These are phyloP conservation scores for Daldinia eschscholtzii DNA, from an alignment of 2,329 filamentous ascomycete genomes.

Conservation along the genomic window DNA sequence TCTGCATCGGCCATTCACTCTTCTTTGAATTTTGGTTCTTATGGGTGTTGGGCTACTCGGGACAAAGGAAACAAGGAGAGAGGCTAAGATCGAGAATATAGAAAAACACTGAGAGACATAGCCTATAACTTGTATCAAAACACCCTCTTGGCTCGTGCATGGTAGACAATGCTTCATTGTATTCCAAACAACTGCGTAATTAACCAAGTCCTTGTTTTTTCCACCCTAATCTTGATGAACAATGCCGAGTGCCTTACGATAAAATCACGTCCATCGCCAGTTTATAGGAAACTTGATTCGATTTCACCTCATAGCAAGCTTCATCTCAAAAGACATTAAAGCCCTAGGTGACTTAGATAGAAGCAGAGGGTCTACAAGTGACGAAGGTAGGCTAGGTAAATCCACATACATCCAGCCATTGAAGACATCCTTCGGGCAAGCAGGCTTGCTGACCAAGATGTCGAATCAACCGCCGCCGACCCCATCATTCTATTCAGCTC, in stretches of 20 bases:
- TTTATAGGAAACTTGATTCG: not conserved
- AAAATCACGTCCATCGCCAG: not conserved
- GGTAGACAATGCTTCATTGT: slow-evolving; percentile 4
- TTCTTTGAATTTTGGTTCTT: not conserved
- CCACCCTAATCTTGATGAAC: not conserved
- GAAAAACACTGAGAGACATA: no score
- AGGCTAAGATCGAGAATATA: not conserved
- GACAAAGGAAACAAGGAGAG: slow-evolving; percentile 3
- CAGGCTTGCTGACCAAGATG: slow-evolving; percentile 37
- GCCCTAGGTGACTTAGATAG: not conserved
- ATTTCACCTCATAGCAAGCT: not conserved
- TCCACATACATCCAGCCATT: not conserved
- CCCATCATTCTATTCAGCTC: not conserved
- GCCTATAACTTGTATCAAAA: not conserved
- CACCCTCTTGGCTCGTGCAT: not conserved
- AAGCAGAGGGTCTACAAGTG: not conserved
- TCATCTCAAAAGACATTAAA: not conserved
- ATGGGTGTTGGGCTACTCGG: not conserved
- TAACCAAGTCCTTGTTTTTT: not conserved
- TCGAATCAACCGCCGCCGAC: not conserved
- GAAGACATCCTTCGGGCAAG: slow-evolving; percentile 21
- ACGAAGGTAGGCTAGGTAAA: not conserved
- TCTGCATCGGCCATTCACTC: not conserved
- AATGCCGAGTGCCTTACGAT: not conserved
- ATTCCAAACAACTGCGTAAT: not conserved